A percentile compares a stretch with the other conserved stretches of the same genome.
Evolutionary conservation across 208 protist genomes (phyloP).

Genomic region (Acanthamoeba royreba): DNA sequence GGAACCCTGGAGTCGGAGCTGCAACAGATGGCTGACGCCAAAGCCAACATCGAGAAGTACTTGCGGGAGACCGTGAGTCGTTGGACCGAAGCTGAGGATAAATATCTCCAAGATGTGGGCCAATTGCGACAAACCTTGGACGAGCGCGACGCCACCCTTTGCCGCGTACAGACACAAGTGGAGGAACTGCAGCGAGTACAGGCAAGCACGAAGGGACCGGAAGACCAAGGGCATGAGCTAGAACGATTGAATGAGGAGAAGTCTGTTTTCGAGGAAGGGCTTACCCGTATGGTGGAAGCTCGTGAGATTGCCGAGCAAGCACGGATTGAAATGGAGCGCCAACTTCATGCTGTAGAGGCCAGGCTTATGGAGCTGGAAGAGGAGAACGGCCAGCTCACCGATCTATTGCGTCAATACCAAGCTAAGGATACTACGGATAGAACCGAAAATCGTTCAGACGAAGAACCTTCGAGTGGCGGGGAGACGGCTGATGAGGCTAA

Average conservation of each 20-base stretch:
- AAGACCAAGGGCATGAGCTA: not conserved
- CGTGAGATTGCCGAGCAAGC: not conserved
- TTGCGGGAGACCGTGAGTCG: not conserved
- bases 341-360: not conserved
- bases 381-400: not conserved
- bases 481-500: too few relatives aligned
- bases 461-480: too few relatives aligned
- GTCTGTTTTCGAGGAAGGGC: not conserved
- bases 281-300: not conserved
- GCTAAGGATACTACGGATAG: too few relatives aligned
- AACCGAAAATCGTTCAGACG: too few relatives aligned
- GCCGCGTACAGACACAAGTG: too few relatives aligned
- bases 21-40: not conserved
- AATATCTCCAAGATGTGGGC: not conserved
- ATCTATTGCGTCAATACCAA: not conserved
- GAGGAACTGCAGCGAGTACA: too few relatives aligned
- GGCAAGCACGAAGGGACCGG: not conserved
- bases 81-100: not conserved
- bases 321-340: not conserved
- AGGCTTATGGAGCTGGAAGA: not conserved
- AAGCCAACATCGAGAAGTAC: not conserved
- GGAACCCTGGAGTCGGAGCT: not conserved
- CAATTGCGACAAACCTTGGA: not conserved
- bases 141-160: not conserved
- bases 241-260: not conserved